These are phyloP conservation scores for Tetrahymena borealis DNA, from an alignment of 73 alveolate species.

Conservation along the genomic window DNA sequence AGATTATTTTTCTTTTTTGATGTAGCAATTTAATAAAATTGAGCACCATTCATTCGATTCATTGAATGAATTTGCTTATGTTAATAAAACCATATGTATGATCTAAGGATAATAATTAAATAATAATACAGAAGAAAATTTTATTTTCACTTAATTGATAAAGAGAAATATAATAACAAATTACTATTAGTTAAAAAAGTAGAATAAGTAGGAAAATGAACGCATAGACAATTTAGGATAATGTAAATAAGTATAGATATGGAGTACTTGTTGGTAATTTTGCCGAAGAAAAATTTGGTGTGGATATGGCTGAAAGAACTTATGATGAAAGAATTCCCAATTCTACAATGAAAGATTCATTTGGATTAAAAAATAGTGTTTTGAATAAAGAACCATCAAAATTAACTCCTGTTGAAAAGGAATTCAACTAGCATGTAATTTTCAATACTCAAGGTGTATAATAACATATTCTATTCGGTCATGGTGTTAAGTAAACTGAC, in stretches of 20 bases:
- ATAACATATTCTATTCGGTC: slow-evolving; percentile 37
- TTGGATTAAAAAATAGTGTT: slow-evolving; percentile 16
- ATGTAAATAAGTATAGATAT: slow-evolving; percentile 40
- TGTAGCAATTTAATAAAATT: too few relatives aligned
- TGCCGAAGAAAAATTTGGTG: slow-evolving; percentile 39
- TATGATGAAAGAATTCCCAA: slow-evolving; percentile 5
- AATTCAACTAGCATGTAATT: slow-evolving; percentile 16
- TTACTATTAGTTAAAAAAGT: too few relatives aligned
- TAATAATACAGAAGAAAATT: too few relatives aligned
- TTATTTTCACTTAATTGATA: too few relatives aligned
- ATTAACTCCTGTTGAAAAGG: slow-evolving; percentile 19
- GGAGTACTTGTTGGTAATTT: slow-evolving; percentile 41
- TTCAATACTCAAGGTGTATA: slow-evolving; percentile 28
- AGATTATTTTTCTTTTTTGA: too few relatives aligned
- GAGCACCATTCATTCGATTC: too few relatives aligned
- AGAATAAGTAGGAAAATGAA: not conserved
- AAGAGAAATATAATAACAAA: too few relatives aligned
- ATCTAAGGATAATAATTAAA: too few relatives aligned
- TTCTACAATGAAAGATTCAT: slow-evolving; percentile 37
- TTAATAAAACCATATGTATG: too few relatives aligned
- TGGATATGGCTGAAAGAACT: slow-evolving; percentile 26
- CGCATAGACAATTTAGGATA: slow-evolving; percentile 24
- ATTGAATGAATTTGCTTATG: too few relatives aligned
- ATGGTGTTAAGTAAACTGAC: slow-evolving; percentile 31
- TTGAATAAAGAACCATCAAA: slow-evolving; percentile 11